Base-by-base conservation (phyloP, 2,329 filamentous ascomycete species). In the Teratosphaeriaceae sp. region DNA sequence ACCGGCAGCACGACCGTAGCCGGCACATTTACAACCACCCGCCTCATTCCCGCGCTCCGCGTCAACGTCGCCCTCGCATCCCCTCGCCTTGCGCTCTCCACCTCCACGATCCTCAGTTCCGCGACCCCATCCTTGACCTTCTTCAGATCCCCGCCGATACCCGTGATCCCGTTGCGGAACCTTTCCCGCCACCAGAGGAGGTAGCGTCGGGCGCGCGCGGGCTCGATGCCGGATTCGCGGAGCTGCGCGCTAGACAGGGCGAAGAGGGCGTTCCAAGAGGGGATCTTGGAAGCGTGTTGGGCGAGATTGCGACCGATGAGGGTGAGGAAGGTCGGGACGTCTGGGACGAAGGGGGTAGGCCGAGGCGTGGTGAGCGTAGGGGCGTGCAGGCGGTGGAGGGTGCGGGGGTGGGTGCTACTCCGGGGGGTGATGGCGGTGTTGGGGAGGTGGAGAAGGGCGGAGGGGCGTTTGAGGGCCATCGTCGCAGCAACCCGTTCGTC, bases 221-320 rank as follows among this genome's bases (percentile, higher is more conserved):
- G 88, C 63, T 97, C 90, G 49, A 97, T 75, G 43, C 92, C 90
- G 15, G 92, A 74, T 55, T 90, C 82, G 52, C 82, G 80, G 52
- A 98, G 74, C 66, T 97, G 82, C 34, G 74, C 65, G 15, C 86
- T 88, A 16, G 79, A 82, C 51, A 92, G 74, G 35, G 82, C 82
- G 75, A 97, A 97, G 35, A 98, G 79, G 5, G 86, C 79, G 41
- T 92, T 84, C 92, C 92, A 97, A 9, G 84, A 83, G 2, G 85
- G 80, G 56, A 98, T 87, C 66, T 97, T 97, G 66, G 79, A 74
- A 38, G 84, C 78, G 70, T 96, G 87, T 60, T 84, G 80, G 59
- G 77, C 81, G 57, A 96, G 80, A 56, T 82, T 82, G 50, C 92
- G 89, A 55, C 92, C 92, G 66, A 97, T 96, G 46, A 96, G 74